Conservation (phyloP, 116 monocot genomes). For the Trichopus zeylanicus region DNA sequence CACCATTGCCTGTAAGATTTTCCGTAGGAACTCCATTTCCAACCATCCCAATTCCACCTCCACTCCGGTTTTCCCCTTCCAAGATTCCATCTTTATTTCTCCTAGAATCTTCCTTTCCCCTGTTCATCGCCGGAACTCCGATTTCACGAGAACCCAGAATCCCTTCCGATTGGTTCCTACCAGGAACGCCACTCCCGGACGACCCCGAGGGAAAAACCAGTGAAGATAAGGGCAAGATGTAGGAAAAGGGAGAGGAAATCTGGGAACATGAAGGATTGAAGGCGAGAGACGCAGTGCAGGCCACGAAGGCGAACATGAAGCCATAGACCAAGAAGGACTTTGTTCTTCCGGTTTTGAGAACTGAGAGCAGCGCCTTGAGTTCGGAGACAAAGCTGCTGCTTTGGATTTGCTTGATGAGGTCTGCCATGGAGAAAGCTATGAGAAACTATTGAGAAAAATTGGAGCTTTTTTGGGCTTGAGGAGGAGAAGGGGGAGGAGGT, state of each 20-base stretch:
- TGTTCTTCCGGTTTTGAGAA: constrained; percentile 25
- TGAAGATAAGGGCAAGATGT: constrained; percentile 44
- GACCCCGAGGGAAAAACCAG: neutral
- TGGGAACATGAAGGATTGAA: constrained; percentile 39
- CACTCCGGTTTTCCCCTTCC: neutral
- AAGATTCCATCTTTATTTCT: constrained; percentile 7
- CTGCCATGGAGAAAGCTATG: neutral
- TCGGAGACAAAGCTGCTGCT: neutral
- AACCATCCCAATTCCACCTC: neutral
- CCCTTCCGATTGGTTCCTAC: neutral
- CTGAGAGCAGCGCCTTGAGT: constrained; percentile 10
- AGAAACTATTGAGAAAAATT: neutral
- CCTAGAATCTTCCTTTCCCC: too few relatives aligned
- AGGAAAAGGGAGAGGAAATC: constrained; percentile 39
- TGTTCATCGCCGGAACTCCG: too few relatives aligned
- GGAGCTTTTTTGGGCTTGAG: neutral
- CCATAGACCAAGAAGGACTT: constrained; percentile 54
- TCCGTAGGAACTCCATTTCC: neutral
- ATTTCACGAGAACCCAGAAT: too few relatives aligned
- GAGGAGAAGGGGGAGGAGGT: neutral
- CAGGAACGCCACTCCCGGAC: neutral
- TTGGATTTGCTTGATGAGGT: neutral
- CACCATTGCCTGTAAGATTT: neutral
- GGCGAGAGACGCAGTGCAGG: constrained; percentile 64
- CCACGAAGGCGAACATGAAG: constrained; percentile 51